phyloP scores from a whole-genome alignment of 2,329 filamentous ascomycete species.

The Xylariales sp. region DNA sequence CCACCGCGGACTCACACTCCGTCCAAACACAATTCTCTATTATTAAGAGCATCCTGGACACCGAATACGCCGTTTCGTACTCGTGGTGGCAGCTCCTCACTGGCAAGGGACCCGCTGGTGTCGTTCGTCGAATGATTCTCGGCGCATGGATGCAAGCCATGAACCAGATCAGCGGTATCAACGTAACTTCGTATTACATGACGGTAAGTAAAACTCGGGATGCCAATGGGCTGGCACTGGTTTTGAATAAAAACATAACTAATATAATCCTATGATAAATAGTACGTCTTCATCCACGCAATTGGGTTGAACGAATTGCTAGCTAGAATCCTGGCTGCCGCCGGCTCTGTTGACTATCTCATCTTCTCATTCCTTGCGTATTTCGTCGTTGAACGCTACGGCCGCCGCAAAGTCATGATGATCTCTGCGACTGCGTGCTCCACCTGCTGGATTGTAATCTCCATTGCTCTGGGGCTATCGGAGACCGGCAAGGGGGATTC shows the following conservation, averaged over 20 bases:
- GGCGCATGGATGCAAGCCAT: conserved; percentile 15
- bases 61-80: conserved; percentile 20
- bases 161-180: conserved; percentile 12
- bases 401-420: conserved; percentile 25
- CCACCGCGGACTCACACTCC: neutral
- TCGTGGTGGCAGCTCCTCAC: conserved; percentile 13
- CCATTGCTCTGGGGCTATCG: conserved; percentile 17
- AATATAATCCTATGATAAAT: too few species aligned
- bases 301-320: conserved; percentile 43
- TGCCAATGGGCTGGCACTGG: too few species aligned
- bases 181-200: conserved; percentile 18
- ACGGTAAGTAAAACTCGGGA: too few species aligned
- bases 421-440: conserved; percentile 20
- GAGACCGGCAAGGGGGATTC: conserved; percentile 15
- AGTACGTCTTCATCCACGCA: conserved; percentile 44
- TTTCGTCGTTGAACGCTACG: conserved; percentile 22
- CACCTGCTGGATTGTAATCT: conserved; percentile 23
- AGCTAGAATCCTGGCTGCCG: conserved; percentile 46
- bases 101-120: neutral
- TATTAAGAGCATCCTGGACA: conserved; percentile 18
- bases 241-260: too few species aligned
- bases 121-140: conserved; percentile 10
- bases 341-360: conserved; percentile 27
- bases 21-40: conserved; percentile 5
- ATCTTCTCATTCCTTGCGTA: conserved; percentile 18